These are phyloP conservation scores for Blastosporella zonata DNA, from an alignment of 1,284 basidiomycete species.

Conservation along the genomic window DNA sequence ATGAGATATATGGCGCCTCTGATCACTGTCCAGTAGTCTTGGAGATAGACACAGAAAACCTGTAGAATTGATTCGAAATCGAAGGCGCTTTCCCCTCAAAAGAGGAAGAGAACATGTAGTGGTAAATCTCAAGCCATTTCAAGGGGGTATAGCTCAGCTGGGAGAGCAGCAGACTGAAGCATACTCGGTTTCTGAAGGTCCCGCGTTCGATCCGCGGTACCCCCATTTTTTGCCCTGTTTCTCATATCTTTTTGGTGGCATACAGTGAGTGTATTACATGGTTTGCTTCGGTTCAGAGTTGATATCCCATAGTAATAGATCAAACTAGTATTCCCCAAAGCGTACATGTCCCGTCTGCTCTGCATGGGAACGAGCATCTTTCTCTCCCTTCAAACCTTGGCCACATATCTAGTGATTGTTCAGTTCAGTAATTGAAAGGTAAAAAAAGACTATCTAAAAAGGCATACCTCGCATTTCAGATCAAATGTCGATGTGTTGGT, in stretches of 20 bases:
- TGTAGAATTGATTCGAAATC: too few species aligned
- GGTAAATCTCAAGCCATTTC: too few species aligned
- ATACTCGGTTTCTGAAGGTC: constrained; percentile 28
- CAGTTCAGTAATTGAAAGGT: not conserved
- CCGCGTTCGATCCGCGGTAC: constrained; percentile 38
- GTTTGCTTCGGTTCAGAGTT: not conserved
- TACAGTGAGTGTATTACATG: not conserved
- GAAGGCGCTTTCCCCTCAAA: too few species aligned
- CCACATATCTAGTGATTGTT: constrained; percentile 54
- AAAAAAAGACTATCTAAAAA: not conserved
- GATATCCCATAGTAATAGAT: not conserved
- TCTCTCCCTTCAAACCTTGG: constrained; percentile 86
- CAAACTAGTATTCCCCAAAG: constrained; percentile 81
- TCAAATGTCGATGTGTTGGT: constrained; percentile 93
- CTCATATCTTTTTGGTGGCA: not conserved
- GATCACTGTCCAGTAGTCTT: constrained; percentile 81
- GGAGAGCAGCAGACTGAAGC: constrained; percentile 37
- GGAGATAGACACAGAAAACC: constrained; percentile 47
- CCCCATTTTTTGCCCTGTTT: constrained; percentile 24
- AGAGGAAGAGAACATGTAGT: too few species aligned
- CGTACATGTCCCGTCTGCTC: constrained; percentile 80
- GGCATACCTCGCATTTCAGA: constrained; percentile 70
- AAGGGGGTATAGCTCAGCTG: constrained; percentile 37
- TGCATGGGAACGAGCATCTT: constrained; percentile 86
- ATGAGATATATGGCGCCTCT: constrained; percentile 82